Conservation (phyloP, 768 basidiomycete species). For the Crassisporium funariophilum region DNA sequence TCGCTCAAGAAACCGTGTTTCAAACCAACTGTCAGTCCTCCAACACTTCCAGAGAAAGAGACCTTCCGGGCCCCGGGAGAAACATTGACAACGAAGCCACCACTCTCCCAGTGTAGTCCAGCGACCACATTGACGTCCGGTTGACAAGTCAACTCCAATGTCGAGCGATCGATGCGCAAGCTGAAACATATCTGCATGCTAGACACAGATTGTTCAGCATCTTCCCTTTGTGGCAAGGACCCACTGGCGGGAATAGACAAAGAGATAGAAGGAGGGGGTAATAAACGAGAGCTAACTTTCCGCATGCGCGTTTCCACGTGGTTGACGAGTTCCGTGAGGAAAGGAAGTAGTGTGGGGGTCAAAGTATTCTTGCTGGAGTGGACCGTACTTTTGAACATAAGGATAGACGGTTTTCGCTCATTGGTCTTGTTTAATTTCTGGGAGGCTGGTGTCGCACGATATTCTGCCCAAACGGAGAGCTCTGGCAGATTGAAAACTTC, state of each 20-base stretch:
- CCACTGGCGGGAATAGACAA: constrained; percentile 8
- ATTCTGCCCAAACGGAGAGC: constrained; percentile 83
- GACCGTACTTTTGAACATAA: constrained; percentile 86
- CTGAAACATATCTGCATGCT: constrained; percentile 81
- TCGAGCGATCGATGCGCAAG: constrained; percentile 89
- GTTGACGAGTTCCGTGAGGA: constrained; percentile 74
- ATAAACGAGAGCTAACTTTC: constrained; percentile 39
- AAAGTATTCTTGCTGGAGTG: constrained; percentile 88
- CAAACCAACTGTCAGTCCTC: constrained; percentile 78
- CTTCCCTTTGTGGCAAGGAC: constrained; percentile 16
- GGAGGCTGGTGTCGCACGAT: constrained; percentile 57
- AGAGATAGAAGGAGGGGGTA: constrained; percentile 16
- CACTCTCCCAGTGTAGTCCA: constrained; percentile 90
- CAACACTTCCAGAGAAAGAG: constrained; percentile 77
- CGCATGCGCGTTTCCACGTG: constrained; percentile 74
- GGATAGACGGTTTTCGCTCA: constrained; percentile 52
- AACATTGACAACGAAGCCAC: constrained; percentile 82
- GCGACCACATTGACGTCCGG: constrained; percentile 94
- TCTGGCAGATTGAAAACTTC: constrained; percentile 76
- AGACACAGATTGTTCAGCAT: constrained; percentile 30
- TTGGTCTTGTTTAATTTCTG: constrained; percentile 34
- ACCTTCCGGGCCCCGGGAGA: constrained; percentile 73
- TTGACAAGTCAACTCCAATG: constrained; percentile 82
- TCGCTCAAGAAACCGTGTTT: constrained; percentile 87
- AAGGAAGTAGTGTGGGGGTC: constrained; percentile 80